These are phyloP conservation scores for Gentiana dahurica DNA, from an alignment of 257 asterid genomes.

Conservation along the genomic window DNA sequence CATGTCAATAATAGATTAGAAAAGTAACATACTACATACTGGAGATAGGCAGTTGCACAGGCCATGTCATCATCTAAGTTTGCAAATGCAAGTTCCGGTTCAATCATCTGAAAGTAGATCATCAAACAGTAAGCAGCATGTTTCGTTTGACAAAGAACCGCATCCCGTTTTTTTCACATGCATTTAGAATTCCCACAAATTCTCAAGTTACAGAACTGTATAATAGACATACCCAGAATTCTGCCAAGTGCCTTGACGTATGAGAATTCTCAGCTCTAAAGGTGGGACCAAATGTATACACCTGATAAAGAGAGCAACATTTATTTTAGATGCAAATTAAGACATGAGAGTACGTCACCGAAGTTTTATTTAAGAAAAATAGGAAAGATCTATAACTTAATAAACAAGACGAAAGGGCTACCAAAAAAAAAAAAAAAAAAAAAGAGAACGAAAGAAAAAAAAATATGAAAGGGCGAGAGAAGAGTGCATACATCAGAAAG, in stretches of 20 bases:
- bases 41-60: constrained; percentile 99
- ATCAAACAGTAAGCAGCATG: constrained; percentile 15
- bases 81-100: constrained; percentile 98
- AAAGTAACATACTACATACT: constrained; percentile 98
- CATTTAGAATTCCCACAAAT: constrained; percentile 1
- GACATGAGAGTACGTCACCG: not conserved
- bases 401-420: too few species aligned
- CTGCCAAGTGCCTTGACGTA: constrained; percentile 94
- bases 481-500: constrained; percentile 67
- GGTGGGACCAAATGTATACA: constrained; percentile 97
- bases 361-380: not conserved
- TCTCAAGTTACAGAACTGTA: constrained; percentile 4
- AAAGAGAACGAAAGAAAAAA: not conserved
- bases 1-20: constrained; percentile 26
- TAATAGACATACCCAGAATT: constrained; percentile 65
- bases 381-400: too few species aligned
- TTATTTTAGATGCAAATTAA: constrained; percentile 10
- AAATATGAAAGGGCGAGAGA: constrained; percentile 2
- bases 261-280: constrained; percentile 97
- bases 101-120: constrained; percentile 69
- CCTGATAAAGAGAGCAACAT: constrained; percentile 37
- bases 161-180: constrained; percentile 7
- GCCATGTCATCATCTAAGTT: constrained; percentile 99
- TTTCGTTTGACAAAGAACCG: constrained; percentile 5
- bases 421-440: too few species aligned